Conservation (phyloP, 148 eudicot genomes). For the Nyssa sinensis region DNA sequence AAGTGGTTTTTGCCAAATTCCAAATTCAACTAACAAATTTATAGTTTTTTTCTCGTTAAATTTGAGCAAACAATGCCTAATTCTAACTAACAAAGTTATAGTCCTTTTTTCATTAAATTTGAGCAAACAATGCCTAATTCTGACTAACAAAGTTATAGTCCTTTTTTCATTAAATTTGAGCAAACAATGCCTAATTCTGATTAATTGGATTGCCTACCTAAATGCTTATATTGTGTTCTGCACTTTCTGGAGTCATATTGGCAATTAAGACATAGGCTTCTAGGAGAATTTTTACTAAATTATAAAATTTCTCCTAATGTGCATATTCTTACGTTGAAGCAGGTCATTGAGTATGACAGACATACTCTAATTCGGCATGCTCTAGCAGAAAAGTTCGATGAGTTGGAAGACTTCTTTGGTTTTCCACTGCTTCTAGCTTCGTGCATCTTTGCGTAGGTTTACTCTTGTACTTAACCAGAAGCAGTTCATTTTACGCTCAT, state of each 20-base stretch:
- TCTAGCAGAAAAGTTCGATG: conserved; percentile 14
- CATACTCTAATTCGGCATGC: conserved; percentile 11
- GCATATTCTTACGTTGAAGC: neutral
- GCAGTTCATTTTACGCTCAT: neutral
- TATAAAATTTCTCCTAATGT: neutral
- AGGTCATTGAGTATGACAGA: conserved; percentile 13
- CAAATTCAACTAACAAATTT: too few relatives aligned
- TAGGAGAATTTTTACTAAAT: neutral
- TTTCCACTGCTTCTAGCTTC: conserved; percentile 1
- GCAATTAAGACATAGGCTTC: neutral
- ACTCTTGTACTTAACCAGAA: neutral
- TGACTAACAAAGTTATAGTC: too few relatives aligned
- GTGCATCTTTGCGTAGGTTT: conserved; percentile 4
- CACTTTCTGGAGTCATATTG: neutral
- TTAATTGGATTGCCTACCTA: neutral
- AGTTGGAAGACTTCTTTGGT: neutral
- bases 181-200: too few relatives aligned
- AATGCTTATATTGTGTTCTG: neutral
- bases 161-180: too few relatives aligned
- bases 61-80: too few relatives aligned
- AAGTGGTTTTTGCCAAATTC: too few relatives aligned
- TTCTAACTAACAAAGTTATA: too few relatives aligned
- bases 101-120: too few relatives aligned
- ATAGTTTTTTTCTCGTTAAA: too few relatives aligned
- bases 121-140: too few relatives aligned